phyloP scores from a whole-genome alignment of 2,329 filamentous ascomycete genomes.

The Ceratocystis destructans region DNA sequence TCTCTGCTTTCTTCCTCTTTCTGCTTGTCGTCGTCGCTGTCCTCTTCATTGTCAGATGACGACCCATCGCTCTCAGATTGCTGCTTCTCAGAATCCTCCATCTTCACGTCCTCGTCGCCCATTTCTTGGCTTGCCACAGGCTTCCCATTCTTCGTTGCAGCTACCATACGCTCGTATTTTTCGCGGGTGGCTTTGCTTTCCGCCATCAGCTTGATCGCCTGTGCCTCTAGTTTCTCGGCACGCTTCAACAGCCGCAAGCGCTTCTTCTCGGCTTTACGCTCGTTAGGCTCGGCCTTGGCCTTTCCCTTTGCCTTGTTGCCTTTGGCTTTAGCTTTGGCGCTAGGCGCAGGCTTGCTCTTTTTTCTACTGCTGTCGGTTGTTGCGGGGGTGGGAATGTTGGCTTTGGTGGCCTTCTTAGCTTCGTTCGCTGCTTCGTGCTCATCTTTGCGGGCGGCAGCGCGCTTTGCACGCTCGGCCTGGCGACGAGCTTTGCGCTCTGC shows the following conservation, averaged over 20 bases:
- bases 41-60: neutral
- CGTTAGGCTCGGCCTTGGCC: constrained; percentile 21
- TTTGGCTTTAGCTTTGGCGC: constrained; percentile 1
- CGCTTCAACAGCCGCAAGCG: constrained; percentile 28
- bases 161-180: constrained; percentile 11
- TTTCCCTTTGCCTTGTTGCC: constrained; percentile 21
- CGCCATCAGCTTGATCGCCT: constrained; percentile 29
- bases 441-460: constrained; percentile 11
- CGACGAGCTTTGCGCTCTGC: constrained; percentile 18
- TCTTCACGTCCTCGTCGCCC: neutral
- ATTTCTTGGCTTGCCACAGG: neutral
- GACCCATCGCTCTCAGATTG: neutral
- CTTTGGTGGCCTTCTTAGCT: constrained; percentile 6
- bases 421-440: constrained; percentile 5
- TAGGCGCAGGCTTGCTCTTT: neutral
- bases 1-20: constrained; percentile 18
- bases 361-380: neutral
- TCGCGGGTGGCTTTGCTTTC: constrained; percentile 16
- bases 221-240: constrained; percentile 30
- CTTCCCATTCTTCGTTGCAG: constrained; percentile 20
- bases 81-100: neutral
- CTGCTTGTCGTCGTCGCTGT: constrained; percentile 8
- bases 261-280: constrained; percentile 29
- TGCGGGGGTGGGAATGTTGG: constrained; percentile 6
- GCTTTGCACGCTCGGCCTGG: constrained; percentile 17